These are phyloP conservation scores for Cardiospermum halicacabum DNA, from an alignment of 345 rosid genomes.

Conservation along the genomic window DNA sequence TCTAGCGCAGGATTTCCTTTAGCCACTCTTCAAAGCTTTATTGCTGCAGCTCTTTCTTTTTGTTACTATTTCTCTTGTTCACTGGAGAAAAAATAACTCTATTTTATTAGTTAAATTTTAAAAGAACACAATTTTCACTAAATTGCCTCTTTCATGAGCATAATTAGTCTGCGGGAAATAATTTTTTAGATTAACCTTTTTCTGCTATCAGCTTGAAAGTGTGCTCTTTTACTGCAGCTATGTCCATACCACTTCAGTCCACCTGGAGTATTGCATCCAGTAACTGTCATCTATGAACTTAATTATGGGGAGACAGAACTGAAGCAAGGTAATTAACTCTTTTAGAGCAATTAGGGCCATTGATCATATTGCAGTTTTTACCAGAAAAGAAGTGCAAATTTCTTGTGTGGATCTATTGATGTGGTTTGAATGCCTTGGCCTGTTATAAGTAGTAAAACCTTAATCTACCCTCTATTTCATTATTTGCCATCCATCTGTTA, in stretches of 20 bases:
- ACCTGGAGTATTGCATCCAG: constrained; percentile 68
- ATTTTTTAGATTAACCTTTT: neutral
- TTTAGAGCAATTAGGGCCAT: neutral
- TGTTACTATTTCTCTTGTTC: neutral
- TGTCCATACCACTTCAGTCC: constrained; percentile 64
- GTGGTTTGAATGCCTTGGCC: neutral
- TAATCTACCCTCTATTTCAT: neutral
- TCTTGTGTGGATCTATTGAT: neutral
- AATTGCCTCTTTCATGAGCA: neutral
- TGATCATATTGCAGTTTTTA: constrained; percentile 1
- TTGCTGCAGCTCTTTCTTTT: neutral
- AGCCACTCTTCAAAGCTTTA: constrained; percentile 1
- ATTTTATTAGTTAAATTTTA: neutral
- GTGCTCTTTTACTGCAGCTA: constrained; percentile 49
- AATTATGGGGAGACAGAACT: constrained; percentile 84
- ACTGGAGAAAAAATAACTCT: neutral
- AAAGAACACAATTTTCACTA: neutral
- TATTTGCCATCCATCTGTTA: neutral
- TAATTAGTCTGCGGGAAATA: neutral
- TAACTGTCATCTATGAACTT: constrained; percentile 79
- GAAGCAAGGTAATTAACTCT: constrained; percentile 63
- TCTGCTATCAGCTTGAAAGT: constrained; percentile 13
- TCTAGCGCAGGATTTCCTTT: neutral
- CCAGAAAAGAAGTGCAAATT: neutral
- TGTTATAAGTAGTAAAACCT: neutral